These are phyloP conservation scores for Coemansia sp. DNA, from an alignment of 192 early-diverging fungal species.

Conservation along the genomic window DNA sequence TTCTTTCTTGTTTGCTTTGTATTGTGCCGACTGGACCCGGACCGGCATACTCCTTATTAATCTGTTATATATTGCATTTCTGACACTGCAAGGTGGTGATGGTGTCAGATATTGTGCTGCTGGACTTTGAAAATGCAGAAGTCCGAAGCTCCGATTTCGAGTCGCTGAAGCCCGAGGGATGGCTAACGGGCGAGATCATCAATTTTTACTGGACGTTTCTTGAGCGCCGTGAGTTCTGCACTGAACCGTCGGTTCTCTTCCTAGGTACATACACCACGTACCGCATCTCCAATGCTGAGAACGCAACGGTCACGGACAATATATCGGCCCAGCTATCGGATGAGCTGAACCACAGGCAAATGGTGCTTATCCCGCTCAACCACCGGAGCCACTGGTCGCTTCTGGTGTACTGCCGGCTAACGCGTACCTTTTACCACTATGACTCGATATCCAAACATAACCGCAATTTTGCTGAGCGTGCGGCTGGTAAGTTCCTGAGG, in stretches of 20 bases:
- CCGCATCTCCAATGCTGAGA: conserved; percentile 52
- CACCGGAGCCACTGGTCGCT: conserved; percentile 53
- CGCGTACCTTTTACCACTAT: conserved; percentile 55
- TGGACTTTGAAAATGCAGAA: conserved; percentile 53
- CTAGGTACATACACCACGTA: conserved; percentile 55
- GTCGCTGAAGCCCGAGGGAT: conserved; percentile 49
- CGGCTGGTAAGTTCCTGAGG: conserved; percentile 40
- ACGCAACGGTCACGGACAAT: conserved; percentile 35
- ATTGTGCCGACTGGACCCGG: neutral
- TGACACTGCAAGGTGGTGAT: neutral
- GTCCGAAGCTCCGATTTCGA: conserved; percentile 52
- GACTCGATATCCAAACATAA: conserved; percentile 53
- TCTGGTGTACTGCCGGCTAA: conserved; percentile 49
- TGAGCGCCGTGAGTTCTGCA: conserved; percentile 45
- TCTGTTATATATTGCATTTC: neutral
- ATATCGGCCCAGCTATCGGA: conserved; percentile 44
- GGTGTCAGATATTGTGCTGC: conserved; percentile 30
- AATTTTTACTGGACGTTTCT: conserved; percentile 57
- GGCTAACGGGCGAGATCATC: conserved; percentile 56
- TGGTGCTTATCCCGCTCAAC: conserved; percentile 53
- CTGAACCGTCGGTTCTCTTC: conserved; percentile 37
- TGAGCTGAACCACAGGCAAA: conserved; percentile 34
- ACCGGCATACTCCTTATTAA: neutral
- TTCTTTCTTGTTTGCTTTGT: neutral
- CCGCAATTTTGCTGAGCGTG: conserved; percentile 50